These are phyloP conservation scores for Trichophyton schoenleinii DNA, from an alignment of 2,329 filamentous ascomycete genomes.

Conservation along the genomic window DNA sequence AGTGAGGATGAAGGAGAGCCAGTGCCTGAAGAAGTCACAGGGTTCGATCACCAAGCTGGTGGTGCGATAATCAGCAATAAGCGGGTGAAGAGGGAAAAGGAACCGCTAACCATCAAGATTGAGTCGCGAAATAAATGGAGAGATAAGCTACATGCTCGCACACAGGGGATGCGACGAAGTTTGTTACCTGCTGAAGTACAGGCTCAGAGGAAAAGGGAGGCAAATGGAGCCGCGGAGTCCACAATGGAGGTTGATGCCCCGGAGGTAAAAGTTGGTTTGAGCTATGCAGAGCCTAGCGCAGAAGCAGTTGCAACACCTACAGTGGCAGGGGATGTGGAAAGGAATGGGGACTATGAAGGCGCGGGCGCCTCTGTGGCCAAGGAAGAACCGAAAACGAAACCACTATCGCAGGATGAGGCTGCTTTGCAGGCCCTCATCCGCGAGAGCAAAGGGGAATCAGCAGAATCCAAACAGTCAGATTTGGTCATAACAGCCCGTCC, in stretches of 20 bases:
- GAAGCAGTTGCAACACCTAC: conserved; percentile 18
- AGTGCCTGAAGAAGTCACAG: conserved; percentile 37
- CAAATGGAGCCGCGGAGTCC: conserved; percentile 20
- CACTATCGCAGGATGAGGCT: conserved; percentile 46
- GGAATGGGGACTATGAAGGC: conserved; percentile 10
- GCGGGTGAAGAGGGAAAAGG: conserved; percentile 29
- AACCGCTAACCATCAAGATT: conserved; percentile 64
- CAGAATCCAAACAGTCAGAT: conserved; percentile 29
- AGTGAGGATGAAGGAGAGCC: conserved; percentile 31
- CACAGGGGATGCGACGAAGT: conserved; percentile 41
- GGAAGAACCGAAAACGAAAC: conserved; percentile 18
- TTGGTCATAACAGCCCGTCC: conserved; percentile 40
- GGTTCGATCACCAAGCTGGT: conserved; percentile 39
- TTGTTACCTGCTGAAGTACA: conserved; percentile 46
- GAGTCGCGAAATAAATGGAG: conserved; percentile 72
- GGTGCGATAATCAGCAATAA: conserved; percentile 30
- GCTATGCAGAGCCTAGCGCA: conserved; percentile 27
- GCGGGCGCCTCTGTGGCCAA: conserved; percentile 2
- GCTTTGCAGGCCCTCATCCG: conserved; percentile 57
- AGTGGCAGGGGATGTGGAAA: conserved; percentile 7
- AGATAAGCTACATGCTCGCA: conserved; percentile 36
- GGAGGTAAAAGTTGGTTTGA: conserved; percentile 44
- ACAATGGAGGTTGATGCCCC: conserved; percentile 40
- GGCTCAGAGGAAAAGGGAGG: conserved; percentile 31
- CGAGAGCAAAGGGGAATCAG: conserved; percentile 34